Evolutionary conservation across 1,139 yeast species (phyloP).

Genomic region (Entelexis paramagnoliae): DNA sequence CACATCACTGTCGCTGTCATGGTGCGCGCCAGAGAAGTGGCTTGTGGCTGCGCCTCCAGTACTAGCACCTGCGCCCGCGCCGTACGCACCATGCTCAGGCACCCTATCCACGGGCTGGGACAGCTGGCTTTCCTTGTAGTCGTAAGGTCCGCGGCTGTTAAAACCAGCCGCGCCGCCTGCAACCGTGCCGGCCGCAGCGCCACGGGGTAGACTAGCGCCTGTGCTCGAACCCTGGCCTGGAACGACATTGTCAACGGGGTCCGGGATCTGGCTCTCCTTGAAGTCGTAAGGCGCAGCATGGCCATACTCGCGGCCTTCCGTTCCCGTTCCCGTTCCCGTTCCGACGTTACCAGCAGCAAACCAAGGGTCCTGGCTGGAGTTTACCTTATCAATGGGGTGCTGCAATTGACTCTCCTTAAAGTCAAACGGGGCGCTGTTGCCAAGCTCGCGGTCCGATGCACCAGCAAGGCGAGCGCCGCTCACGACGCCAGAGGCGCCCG

Average conservation of each 20-base stretch:
- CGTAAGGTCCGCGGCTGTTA: neutral
- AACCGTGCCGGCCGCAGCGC: neutral
- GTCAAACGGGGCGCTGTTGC: neutral
- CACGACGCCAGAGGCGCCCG: too few species aligned
- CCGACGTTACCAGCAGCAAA: neutral
- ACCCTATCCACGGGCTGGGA: neutral
- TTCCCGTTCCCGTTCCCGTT: neutral
- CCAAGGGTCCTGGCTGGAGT: neutral
- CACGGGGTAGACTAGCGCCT: neutral
- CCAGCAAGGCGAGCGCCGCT: too few species aligned
- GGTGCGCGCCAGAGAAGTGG: neutral
- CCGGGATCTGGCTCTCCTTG: neutral
- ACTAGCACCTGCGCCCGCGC: too few species aligned
- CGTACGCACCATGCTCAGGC: neutral
- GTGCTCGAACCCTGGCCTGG: neutral
- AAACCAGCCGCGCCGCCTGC: neutral
- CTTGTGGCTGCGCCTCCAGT: neutral
- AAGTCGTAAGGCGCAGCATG: neutral
- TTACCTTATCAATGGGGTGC: neutral
- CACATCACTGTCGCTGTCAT: conserved; percentile 18
- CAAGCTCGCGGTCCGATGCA: neutral
- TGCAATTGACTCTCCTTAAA: neutral
- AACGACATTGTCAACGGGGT: neutral
- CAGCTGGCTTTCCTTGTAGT: neutral
- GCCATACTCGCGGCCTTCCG: neutral